Evolutionary conservation across 495 filamentous ascomycete genomes (phyloP).

Genomic region (Trichocladium uniseriatum): DNA sequence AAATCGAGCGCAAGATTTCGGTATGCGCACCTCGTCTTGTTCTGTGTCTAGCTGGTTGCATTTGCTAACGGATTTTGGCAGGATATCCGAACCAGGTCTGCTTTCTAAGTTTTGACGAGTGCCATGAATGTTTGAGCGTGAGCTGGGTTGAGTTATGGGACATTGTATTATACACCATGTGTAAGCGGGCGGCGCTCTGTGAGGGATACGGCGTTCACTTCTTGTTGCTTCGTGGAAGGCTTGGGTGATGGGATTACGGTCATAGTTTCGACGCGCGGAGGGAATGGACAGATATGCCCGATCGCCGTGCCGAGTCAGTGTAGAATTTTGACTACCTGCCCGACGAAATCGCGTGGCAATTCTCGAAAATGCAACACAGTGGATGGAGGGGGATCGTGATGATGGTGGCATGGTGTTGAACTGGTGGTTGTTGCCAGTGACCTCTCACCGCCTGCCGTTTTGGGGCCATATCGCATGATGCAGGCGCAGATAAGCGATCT

Average conservation of each 20-base stretch:
- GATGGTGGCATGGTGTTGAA: no score
- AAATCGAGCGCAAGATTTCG: slow-evolving; percentile 92
- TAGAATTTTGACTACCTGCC: no score
- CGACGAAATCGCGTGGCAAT: no score
- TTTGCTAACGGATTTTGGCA: neutral
- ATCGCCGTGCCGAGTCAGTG: neutral
- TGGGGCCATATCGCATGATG: neutral
- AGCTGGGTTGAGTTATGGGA: neutral
- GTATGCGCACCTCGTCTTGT: slow-evolving; percentile 38
- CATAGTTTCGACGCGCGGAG: no score
- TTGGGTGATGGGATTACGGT: no score
- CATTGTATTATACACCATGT: neutral
- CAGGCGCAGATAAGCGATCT: neutral
- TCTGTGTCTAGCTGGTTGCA: neutral
- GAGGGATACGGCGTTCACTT: neutral
- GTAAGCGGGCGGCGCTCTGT: neutral
- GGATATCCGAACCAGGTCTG: neutral
- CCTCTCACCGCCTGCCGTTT: slow-evolving; percentile 1
- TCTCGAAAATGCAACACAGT: no score
- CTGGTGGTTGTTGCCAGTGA: no score
- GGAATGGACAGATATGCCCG: neutral
- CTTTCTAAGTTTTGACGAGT: neutral
- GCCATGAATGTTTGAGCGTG: neutral
- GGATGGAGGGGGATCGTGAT: no score
- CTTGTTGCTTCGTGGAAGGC: neutral